A percentile compares a stretch with the other conserved stretches of the same genome.
Conservation (phyloP, 371 early-diverging fungal genomes). For the Choanephora cucurbitarum region DNA sequence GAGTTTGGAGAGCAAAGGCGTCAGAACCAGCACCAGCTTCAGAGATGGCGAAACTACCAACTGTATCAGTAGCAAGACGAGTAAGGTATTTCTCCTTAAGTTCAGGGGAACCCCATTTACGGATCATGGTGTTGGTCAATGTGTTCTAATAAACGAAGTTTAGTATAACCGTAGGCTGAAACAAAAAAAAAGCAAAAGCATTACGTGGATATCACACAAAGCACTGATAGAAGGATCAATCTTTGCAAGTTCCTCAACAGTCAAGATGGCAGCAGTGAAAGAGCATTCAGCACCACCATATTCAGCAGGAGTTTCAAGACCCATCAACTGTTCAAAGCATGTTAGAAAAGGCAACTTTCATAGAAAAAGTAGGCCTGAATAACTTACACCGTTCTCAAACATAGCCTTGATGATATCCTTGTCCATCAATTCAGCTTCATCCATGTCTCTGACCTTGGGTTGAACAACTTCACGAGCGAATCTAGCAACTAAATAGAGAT, state of each 20-base stretch:
- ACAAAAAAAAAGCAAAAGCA: neutral
- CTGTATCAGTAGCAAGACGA: constrained; percentile 77
- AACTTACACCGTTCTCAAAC: constrained; percentile 84
- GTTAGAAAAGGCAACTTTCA: constrained; percentile 5
- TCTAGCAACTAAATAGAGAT: constrained; percentile 64
- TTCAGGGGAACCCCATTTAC: constrained; percentile 75
- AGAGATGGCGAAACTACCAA: constrained; percentile 95
- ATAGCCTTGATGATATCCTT: constrained; percentile 79
- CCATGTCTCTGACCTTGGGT: constrained; percentile 92
- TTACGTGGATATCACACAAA: constrained; percentile 92
- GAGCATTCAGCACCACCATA: constrained; percentile 86
- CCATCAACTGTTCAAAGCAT: constrained; percentile 80
- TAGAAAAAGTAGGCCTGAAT: constrained; percentile 9
- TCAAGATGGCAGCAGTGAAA: constrained; percentile 90
- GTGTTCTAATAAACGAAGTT: constrained; percentile 69
- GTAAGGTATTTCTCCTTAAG: constrained; percentile 88
- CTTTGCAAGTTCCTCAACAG: constrained; percentile 95
- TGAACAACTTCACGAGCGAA: constrained; percentile 84
- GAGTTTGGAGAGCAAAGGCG: constrained; percentile 96
- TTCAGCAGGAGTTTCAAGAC: constrained; percentile 85
- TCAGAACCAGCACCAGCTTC: constrained; percentile 95
- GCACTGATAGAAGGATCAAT: constrained; percentile 93
- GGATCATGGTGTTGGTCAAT: constrained; percentile 91
- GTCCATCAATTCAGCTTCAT: constrained; percentile 89
- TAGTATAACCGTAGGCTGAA: neutral